phyloP scores from a whole-genome alignment of 352 stramenopile genomes.

The Phytophthora citrophthora region DNA sequence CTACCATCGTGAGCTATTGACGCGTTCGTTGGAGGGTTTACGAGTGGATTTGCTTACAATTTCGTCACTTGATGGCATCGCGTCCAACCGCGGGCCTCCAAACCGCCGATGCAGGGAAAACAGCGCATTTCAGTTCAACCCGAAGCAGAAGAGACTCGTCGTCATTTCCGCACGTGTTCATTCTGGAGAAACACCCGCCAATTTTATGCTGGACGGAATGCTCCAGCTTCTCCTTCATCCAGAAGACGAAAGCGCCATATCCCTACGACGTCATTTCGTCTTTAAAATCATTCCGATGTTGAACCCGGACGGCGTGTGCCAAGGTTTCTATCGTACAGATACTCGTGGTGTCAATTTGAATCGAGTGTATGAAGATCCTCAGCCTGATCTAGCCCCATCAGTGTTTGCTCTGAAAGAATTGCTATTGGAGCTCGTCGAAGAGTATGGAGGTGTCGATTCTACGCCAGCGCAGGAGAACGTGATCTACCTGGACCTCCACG shows the following conservation, averaged over 20 bases:
- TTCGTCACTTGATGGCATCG: conserved; percentile 66
- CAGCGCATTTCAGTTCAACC: conserved; percentile 37
- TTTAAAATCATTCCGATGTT: conserved; percentile 94
- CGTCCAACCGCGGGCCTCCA: conserved; percentile 3
- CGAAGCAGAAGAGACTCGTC: conserved; percentile 54
- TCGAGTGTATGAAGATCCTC: conserved; percentile 79
- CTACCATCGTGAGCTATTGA: conserved; percentile 82
- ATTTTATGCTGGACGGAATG: conserved; percentile 92
- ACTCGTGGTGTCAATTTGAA: conserved; percentile 90
- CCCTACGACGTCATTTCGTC: conserved; percentile 81
- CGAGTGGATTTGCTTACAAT: conserved; percentile 88
- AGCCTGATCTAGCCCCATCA: conserved; percentile 52
- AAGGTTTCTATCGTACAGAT: conserved; percentile 90
- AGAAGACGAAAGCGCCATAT: conserved; percentile 53
- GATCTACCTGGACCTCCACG: conserved; percentile 93
- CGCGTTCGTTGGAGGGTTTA: conserved; percentile 63
- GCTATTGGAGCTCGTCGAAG: conserved; percentile 36
- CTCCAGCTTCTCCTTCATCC: conserved; percentile 80
- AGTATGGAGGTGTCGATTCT: conserved; percentile 41
- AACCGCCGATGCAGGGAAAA: conserved; percentile 14
- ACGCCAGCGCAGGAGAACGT: conserved; percentile 29
- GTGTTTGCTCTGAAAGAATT: conserved; percentile 76
- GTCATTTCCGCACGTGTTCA: conserved; percentile 88
- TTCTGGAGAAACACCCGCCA: conserved; percentile 83
- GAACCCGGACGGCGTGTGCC: conserved; percentile 90